A percentile compares a stretch with the other conserved stretches of the same genome.
phyloP scores from a whole-genome alignment of 768 basidiomycete species.

The Fibroporia radiculosa region DNA sequence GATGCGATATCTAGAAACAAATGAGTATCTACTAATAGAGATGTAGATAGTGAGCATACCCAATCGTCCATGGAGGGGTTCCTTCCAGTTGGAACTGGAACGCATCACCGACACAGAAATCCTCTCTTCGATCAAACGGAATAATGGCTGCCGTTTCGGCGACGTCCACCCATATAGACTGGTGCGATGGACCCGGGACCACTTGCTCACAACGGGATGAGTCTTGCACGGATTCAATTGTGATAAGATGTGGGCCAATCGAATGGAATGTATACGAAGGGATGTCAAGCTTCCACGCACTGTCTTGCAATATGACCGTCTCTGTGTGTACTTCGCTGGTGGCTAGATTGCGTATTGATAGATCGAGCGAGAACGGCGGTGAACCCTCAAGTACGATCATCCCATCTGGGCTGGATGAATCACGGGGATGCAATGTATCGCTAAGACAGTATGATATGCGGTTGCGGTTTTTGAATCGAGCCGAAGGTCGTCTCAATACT shows the following conservation, averaged over 20 bases:
- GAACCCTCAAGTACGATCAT: conserved; percentile 68
- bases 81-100: conserved; percentile 93
- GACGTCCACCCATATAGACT: conserved; percentile 83
- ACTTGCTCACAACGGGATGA: conserved; percentile 76
- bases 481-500: conserved; percentile 74
- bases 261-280: conserved; percentile 68
- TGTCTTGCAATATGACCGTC: conserved; percentile 39
- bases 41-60: conserved; percentile 35
- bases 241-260: conserved; percentile 75
- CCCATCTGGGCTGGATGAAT: conserved; percentile 47
- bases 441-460: conserved; percentile 70
- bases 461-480: conserved; percentile 61
- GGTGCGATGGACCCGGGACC: conserved; percentile 48
- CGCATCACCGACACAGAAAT: conserved; percentile 87
- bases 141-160: conserved; percentile 92
- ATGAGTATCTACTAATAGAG: neutral
- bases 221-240: conserved; percentile 73
- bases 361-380: conserved; percentile 74
- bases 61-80: conserved; percentile 86
- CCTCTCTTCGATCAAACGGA: conserved; percentile 66
- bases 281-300: conserved; percentile 64
- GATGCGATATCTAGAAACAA: conserved; percentile 58
- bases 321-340: conserved; percentile 55
- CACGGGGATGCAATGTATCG: conserved; percentile 52
- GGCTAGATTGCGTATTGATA: conserved; percentile 72